Evolutionary conservation across 2,329 filamentous ascomycete genomes (phyloP).

Genomic region (Fusarium subtropicale): DNA sequence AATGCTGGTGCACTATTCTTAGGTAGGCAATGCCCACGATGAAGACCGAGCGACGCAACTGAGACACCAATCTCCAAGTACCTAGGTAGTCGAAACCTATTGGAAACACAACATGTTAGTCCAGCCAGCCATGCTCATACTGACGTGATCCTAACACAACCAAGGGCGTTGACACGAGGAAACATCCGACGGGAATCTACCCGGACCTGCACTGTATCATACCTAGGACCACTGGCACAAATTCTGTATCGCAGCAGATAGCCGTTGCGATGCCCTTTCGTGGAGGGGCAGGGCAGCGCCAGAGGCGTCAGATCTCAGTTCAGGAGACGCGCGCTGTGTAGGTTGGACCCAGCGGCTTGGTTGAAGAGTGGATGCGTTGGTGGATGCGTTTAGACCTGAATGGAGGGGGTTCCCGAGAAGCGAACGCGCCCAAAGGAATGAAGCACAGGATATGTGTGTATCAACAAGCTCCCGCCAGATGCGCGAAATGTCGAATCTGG

Average conservation of each 20-base stretch:
- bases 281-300: slow-evolving; percentile 25
- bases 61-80: slow-evolving; percentile 21
- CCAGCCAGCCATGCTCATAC: neutral
- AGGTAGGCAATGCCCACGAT: slow-evolving; percentile 13
- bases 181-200: slow-evolving; percentile 11
- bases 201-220: slow-evolving; percentile 11
- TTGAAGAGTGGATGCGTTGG: slow-evolving; percentile 23
- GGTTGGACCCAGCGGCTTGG: slow-evolving; percentile 22
- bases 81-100: slow-evolving; percentile 32
- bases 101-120: slow-evolving; percentile 33
- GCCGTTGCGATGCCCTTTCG: slow-evolving; percentile 13
- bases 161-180: slow-evolving; percentile 23
- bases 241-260: slow-evolving; percentile 6
- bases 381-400: slow-evolving; percentile 1
- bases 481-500: slow-evolving; percentile 37
- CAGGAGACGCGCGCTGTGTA: slow-evolving; percentile 20
- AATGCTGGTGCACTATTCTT: slow-evolving; percentile 6
- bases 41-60: neutral
- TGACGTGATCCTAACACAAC: slow-evolving; percentile 14
- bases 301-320: slow-evolving; percentile 27
- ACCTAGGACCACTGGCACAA: neutral
- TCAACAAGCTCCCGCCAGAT: slow-evolving; percentile 20
- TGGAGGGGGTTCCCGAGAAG: neutral
- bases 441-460: slow-evolving; percentile 25
- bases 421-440: slow-evolving; percentile 27